A percentile compares a stretch with the other conserved stretches of the same genome.
These are phyloP conservation scores for Podila minutissima DNA, from an alignment of 192 early-diverging fungal genomes.

Conservation along the genomic window DNA sequence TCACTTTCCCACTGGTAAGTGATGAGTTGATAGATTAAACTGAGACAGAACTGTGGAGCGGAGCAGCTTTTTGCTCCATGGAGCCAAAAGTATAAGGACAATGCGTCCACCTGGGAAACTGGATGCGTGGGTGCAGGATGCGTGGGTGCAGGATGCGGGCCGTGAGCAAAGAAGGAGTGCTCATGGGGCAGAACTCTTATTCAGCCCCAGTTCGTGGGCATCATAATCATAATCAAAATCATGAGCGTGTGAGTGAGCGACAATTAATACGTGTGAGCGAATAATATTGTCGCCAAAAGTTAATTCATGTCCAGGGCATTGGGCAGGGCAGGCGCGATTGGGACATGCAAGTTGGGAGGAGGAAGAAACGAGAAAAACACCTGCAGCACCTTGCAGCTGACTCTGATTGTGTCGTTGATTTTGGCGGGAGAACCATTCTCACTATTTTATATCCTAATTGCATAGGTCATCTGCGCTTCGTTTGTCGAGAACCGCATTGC, in stretches of 20 bases:
- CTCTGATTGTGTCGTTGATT: too few relatives aligned
- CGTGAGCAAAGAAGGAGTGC: too few relatives aligned
- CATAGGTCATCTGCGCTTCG: slow-evolving; percentile 40
- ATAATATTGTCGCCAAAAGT: too few relatives aligned
- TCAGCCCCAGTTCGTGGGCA: too few relatives aligned
- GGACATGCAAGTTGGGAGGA: not conserved
- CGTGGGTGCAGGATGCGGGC: not conserved
- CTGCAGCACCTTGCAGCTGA: not conserved
- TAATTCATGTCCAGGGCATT: not conserved
- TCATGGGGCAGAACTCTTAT: too few relatives aligned
- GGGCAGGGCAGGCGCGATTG: not conserved
- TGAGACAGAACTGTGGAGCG: not conserved
- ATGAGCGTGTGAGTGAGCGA: too few relatives aligned
- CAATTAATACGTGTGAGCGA: too few relatives aligned
- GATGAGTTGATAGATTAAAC: slow-evolving; percentile 16
- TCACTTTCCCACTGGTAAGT: slow-evolving; percentile 53
- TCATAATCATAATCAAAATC: too few relatives aligned
- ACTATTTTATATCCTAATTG: not conserved
- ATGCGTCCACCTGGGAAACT: not conserved
- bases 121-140: not conserved
- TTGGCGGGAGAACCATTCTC: not conserved
- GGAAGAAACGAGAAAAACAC: not conserved
- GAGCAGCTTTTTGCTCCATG: not conserved
- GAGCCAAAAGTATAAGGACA: not conserved
- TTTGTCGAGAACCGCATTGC: slow-evolving; percentile 33